Evolutionary conservation across 352 stramenopile genomes (phyloP), one percentile per base, ranked within the genome.

Genomic region (Phytophthora cajani): DNA sequence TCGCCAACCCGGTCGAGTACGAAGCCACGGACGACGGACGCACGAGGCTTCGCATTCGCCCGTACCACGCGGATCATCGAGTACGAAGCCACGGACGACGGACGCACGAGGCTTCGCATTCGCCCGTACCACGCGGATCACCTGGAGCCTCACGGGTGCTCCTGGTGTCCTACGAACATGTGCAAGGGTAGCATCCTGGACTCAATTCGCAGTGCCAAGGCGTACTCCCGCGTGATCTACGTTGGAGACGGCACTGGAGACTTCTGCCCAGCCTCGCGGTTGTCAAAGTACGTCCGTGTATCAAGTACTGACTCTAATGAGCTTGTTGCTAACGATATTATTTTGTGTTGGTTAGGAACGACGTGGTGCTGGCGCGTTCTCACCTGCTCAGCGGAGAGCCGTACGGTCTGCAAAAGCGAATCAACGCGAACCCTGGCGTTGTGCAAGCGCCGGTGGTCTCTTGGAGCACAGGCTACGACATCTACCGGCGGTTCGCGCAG

Each of bases 121-220:
- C 46, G 57, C 47, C 81, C 83, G 14, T 93, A 80, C 54, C 84
- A 95, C 42, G 44, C 84, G 6, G 71, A 78, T 5, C 49, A 75
- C 12, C 21, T 79, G 11, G 49, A 72, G 44, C 80, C 81, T 0
- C 86, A 91, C 33, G 78, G 73, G 3, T 95, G 88, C 57, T 11
- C 50, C 2, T 68, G 73, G 55, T 95, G 88, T n/a, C 86, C 86
- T 2, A 62, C 74, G 21, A 92, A 93, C 66, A 92, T 92, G 83
- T 95, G 88, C 77, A 95, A 95, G 69, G 87, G 84, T 61, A 54
- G 27, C 54, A 90, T 93, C 17, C 58, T 95, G 40, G 81, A 93
- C n/a, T 62, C 64, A 0, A 81, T 95, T 67, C 81, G 75, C 16
- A 58, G 30, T 3, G 54, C 68, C 1, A 71, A 74, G 7, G 11